Evolutionary conservation across 495 filamentous ascomycete genomes (phyloP), one percentile per base, ranked within the genome.

Genomic region (Talaromyces borbonicus): DNA sequence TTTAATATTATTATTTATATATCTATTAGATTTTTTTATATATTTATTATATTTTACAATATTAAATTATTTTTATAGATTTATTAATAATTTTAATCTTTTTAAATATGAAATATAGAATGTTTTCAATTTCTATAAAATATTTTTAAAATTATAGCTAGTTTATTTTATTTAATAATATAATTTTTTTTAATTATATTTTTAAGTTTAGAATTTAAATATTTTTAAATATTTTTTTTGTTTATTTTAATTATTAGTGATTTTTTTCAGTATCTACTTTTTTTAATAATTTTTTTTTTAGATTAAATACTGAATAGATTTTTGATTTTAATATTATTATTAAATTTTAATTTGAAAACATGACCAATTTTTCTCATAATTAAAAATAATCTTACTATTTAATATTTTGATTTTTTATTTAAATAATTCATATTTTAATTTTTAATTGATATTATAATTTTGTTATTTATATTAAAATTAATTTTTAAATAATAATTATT

Each of bases 1-100:
- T 24, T 31, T 36, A 48, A 46, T 25, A 42, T 47, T 55, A 47
- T 30, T 36, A 50, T 51, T 1, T 38, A 27, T 41, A 25, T 38
- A 47, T 43, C 22, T 52, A 43, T 44, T 22, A 50, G 25, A 36
- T 24, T 43, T 49, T 8, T 16, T 30, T 27, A 49, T 50, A 50
- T 44, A 43, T 44, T 31, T 11, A 31, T 11, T 31, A 31, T 31
- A 31, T 31, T 31, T n/a, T n/a, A n/a, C n/a, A 31, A 31, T 8
- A 3, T 31, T 31, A 11, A 11, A 31, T 31, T 11, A 11, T 31
- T 11, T 3, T 11, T 31, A 31, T 31, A 31, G 7, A 11, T 11
- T 31, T 3, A 31, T 31, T 3, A 11, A 31, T 31, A 31, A 11
- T 8, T 31, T 11, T 31, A 31, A 31, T 31, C 11, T 31, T 3